phyloP scores from a whole-genome alignment of 108 stramenopile species.

The Skeletonema marinoi region DNA sequence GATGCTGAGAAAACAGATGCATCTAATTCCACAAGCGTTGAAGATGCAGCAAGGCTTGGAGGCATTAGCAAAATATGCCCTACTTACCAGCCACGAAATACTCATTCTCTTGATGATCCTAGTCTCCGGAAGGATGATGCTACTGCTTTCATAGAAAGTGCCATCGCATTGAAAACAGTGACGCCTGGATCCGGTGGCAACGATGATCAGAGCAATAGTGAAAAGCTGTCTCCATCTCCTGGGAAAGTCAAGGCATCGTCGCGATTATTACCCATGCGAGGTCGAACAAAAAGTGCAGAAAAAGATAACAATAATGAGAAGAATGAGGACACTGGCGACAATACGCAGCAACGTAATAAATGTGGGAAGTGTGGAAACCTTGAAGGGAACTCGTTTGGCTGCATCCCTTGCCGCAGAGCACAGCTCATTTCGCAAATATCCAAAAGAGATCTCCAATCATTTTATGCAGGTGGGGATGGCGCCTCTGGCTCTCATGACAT shows the following conservation, averaged over 20 bases:
- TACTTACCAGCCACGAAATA: constrained; percentile 32
- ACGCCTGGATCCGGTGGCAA: constrained; percentile 19
- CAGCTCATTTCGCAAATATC: constrained; percentile 72
- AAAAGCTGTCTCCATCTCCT: constrained; percentile 1
- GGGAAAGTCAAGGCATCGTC: constrained; percentile 12
- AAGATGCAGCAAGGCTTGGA: background rate
- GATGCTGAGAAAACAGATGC: constrained; percentile 9
- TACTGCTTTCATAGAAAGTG: constrained; percentile 70
- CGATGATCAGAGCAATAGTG: constrained; percentile 8
- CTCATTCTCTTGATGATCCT: constrained; percentile 55
- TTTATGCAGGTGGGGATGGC: constrained; percentile 18
- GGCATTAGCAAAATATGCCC: constrained; percentile 13
- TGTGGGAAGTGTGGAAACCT: constrained; percentile 70
- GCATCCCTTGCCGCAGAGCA: constrained; percentile 66
- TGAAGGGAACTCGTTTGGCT: constrained; percentile 57
- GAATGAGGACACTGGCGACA: background rate
- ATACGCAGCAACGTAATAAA: constrained; percentile 37
- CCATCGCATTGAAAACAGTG: constrained; percentile 58
- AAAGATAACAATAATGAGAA: background rate
- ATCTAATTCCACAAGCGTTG: background rate
- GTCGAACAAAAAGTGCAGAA: constrained; percentile 29
- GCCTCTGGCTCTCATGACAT: constrained; percentile 3
- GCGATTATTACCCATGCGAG: constrained; percentile 38
- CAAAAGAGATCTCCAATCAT: constrained; percentile 30
- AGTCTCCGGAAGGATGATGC: constrained; percentile 68